Conservation (phyloP, 2,329 filamentous ascomycete species). For the Botrytis fabae region DNA sequence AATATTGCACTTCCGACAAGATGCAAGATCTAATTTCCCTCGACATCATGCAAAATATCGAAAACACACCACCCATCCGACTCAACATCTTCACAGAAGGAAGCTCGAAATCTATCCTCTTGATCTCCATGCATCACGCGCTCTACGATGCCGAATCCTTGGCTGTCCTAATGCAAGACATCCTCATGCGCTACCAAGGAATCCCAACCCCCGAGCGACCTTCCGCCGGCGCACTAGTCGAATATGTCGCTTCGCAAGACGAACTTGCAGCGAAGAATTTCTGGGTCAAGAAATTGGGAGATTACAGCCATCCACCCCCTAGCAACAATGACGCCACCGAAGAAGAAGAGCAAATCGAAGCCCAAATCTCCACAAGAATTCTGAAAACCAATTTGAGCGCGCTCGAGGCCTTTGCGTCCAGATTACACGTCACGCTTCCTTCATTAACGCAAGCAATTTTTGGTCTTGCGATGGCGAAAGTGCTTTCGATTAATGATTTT, state of each 20-base stretch:
- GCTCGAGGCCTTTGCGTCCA: slow-evolving; percentile 41
- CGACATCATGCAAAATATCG: slow-evolving; percentile 6
- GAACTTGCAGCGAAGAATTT: not conserved
- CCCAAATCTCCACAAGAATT: not conserved
- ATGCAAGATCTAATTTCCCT: not conserved
- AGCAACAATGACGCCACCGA: not conserved
- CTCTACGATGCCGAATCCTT: slow-evolving; percentile 47
- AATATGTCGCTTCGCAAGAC: slow-evolving; percentile 1
- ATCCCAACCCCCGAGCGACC: not conserved
- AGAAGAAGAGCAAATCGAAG: not conserved
- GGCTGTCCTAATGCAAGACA: slow-evolving; percentile 3
- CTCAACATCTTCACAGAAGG: slow-evolving; percentile 3
- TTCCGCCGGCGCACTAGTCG: not conserved
- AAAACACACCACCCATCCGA: not conserved
- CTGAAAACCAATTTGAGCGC: not conserved
- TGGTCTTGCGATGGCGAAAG: slow-evolving; percentile 44
- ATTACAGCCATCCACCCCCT: not conserved
- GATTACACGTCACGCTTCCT: slow-evolving; percentile 27
- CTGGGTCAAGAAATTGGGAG: slow-evolving; percentile 15
- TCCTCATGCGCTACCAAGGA: not conserved
- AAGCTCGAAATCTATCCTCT: not conserved
- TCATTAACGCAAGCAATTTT: slow-evolving; percentile 41
- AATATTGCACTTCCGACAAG: not conserved
- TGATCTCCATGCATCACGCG: slow-evolving; percentile 43
- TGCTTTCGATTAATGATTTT: slow-evolving; percentile 43